These are phyloP conservation scores for Quercus tomentella DNA, from an alignment of 331 rosid species.

Conservation along the genomic window DNA sequence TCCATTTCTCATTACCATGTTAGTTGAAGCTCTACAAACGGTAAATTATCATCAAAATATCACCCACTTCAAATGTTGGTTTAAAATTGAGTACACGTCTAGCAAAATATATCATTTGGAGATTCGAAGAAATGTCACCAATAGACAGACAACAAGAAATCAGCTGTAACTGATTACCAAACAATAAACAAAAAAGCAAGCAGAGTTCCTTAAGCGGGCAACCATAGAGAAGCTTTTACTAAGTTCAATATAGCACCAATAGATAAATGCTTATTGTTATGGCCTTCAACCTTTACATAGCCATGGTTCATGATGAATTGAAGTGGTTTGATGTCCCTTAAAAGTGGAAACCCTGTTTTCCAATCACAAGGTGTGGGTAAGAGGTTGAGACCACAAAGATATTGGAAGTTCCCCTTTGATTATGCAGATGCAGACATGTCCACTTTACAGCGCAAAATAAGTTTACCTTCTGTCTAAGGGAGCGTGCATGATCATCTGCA, in stretches of 20 bases:
- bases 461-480: too few species aligned
- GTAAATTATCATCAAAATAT: background rate
- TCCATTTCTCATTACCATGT: background rate
- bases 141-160: background rate
- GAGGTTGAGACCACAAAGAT: background rate
- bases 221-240: background rate
- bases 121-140: background rate
- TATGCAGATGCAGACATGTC: background rate
- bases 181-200: background rate
- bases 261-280: background rate
- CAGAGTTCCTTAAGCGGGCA: background rate
- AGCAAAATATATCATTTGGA: background rate
- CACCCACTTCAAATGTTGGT: background rate
- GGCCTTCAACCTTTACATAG: background rate
- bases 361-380: background rate
- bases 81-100: background rate
- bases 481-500: too few species aligned
- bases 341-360: background rate
- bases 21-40: background rate
- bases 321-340: background rate
- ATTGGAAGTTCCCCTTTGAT: background rate
- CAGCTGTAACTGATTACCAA: background rate
- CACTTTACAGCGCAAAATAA: background rate
- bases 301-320: background rate
- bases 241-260: background rate